Percentiles rank a stretch among this genome's conserved stretches.
phyloP scores from a whole-genome alignment of 805 yeast species.

The Myxozyma melibiosi region DNA sequence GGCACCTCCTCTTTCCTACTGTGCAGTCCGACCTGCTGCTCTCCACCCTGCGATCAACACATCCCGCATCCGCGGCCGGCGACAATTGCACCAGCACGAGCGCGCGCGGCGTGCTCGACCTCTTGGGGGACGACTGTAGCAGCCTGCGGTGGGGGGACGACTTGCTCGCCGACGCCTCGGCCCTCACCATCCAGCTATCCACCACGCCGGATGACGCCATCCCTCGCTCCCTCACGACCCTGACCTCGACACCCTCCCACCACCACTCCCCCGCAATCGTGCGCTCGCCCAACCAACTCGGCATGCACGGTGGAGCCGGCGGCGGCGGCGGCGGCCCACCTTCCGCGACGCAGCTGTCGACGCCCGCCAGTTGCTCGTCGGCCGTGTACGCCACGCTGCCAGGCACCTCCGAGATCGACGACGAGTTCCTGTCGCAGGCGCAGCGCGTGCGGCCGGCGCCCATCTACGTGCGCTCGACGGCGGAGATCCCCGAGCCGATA shows the following conservation, averaged over 20 bases:
- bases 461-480: neutral
- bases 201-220: no score
- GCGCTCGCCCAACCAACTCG: neutral
- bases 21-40: neutral
- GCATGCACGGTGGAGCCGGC: neutral
- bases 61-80: no score
- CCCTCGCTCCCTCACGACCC: neutral
- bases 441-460: conserved; percentile 23
- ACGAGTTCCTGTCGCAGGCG: conserved; percentile 10
- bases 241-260: no score
- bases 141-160: neutral
- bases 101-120: no score
- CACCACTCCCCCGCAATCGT: neutral
- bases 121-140: no score
- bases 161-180: neutral
- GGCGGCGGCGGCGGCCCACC: neutral
- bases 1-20: neutral
- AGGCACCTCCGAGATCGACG: neutral
- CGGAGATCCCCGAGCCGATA: conserved; percentile 6
- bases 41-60: neutral
- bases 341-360: neutral
- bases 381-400: no score
- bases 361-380: neutral
- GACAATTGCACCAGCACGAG: no score
- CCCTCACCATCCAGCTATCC: no score